Evolutionary conservation across 768 basidiomycete species (phyloP), one percentile per base, ranked within the genome.

Genomic region (Leucosporidium scottii): DNA sequence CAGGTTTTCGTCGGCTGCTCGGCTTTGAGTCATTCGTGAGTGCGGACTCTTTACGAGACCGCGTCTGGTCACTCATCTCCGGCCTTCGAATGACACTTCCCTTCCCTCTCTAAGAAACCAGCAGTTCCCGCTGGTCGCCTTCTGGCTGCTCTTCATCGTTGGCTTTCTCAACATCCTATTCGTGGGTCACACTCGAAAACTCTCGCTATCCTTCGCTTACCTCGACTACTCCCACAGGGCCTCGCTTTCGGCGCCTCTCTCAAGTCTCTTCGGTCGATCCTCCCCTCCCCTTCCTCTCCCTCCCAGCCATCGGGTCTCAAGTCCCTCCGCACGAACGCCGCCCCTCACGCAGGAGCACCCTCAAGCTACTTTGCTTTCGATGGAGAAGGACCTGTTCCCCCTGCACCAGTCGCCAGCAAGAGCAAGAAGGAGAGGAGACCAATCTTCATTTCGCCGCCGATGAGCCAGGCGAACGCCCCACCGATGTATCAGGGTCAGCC

Each of bases 131-230:
- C 70, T 65, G 27, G 70, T 65, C 36, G 49, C 57, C 1, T 61
- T 34, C 7, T 71, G 70, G 70, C 21, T 68, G 8, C 44, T 71
- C 18, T 71, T 71, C 67, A 7, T 68, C 36, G 54, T 71, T 48
- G 70, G 66, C 3, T 47, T 71, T 20, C 51, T 71, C 47, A 68
- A 71, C 53, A 27, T 71, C 4, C 67, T 71, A 50, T 60, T 58
- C 15, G 70, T 68, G n/a, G 39, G 66, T 47, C 23, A 2, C 23
- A 3, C 21, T 20, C 25, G 18, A 36, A 10, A 2, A n/a, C n/a
- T n/a, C n/a, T 53, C 23, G 2, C 25, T 44, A 6, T 18, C 10
- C 34, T 50, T 20, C 15, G 15, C 39, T 44, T 6, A 44, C 39
- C 39, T 27, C 27, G 1, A 13, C 17, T 1, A 2, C 8, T 18